Evolutionary conservation across 73 alveolate species (phyloP).

Genomic region (Tetrahymena borealis): DNA sequence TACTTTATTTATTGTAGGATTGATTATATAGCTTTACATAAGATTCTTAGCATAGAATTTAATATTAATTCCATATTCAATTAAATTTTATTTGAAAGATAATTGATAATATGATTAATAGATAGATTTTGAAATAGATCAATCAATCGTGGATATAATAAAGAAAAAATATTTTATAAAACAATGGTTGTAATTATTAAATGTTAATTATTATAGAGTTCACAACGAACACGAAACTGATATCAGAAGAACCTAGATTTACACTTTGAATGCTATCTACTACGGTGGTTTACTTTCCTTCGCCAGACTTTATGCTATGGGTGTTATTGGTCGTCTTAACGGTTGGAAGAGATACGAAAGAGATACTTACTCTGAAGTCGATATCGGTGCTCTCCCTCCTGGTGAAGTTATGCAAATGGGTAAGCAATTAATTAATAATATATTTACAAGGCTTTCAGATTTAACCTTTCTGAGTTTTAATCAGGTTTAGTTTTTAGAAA

Average conservation of each 20-base stretch:
- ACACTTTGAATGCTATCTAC: constrained; percentile 60
- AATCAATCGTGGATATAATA: too few relatives aligned
- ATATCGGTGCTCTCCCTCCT: constrained; percentile 85
- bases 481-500: too few relatives aligned
- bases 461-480: too few relatives aligned
- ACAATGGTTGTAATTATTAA: background rate
- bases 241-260: constrained; percentile 81
- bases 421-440: too few relatives aligned
- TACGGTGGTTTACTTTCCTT: constrained; percentile 38
- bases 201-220: constrained; percentile 36
- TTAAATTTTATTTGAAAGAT: too few relatives aligned
- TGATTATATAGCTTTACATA: too few relatives aligned
- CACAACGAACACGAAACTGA: constrained; percentile 88
- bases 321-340: constrained; percentile 41
- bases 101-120: too few relatives aligned
- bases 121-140: too few relatives aligned
- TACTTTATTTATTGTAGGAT: background rate
- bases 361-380: constrained; percentile 82
- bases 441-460: too few relatives aligned
- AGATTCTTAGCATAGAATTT: too few relatives aligned
- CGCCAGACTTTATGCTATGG: constrained; percentile 45
- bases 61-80: too few relatives aligned
- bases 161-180: too few relatives aligned
- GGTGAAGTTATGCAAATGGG: constrained; percentile 85
- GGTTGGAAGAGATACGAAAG: constrained; percentile 77